These are phyloP conservation scores for Rhynchosporium agropyri DNA, from an alignment of 2,329 filamentous ascomycete species.

Conservation along the genomic window DNA sequence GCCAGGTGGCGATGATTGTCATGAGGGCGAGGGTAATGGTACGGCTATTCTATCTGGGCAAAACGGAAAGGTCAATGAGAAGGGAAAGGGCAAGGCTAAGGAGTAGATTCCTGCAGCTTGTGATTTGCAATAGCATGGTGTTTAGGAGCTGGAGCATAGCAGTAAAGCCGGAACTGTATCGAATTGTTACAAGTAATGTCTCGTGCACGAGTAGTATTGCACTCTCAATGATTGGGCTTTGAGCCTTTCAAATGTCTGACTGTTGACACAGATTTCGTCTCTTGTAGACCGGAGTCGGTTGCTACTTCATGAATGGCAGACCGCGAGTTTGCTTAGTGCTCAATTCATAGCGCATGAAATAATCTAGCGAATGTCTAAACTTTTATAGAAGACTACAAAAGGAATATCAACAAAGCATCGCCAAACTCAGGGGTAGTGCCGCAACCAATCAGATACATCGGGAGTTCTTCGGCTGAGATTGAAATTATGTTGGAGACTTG, in stretches of 20 bases:
- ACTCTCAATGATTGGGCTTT: not conserved
- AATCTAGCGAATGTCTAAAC: not conserved
- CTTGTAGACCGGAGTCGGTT: too few species aligned
- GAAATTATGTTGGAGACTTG: slow-evolving; percentile 8
- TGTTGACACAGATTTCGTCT: too few species aligned
- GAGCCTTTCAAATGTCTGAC: too few species aligned
- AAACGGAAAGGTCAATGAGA: slow-evolving; percentile 29
- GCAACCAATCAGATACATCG: not conserved
- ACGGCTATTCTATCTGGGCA: slow-evolving; percentile 18
- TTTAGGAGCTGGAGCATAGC: slow-evolving; percentile 23
- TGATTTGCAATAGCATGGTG: slow-evolving; percentile 21
- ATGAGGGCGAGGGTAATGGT: slow-evolving; percentile 29
- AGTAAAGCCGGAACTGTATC: not conserved
- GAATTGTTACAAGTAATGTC: not conserved
- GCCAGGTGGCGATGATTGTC: slow-evolving; percentile 29
- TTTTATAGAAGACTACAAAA: not conserved
- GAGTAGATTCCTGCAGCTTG: slow-evolving; percentile 22
- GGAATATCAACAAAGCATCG: slow-evolving; percentile 5
- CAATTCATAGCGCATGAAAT: not conserved
- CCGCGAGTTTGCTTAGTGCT: not conserved
- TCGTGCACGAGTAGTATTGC: not conserved
- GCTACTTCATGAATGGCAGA: too few species aligned
- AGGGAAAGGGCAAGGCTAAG: slow-evolving; percentile 23
- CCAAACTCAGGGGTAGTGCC: not conserved
- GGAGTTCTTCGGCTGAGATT: not conserved